These are phyloP conservation scores for Alliaria petiolata DNA, from an alignment of 345 rosid genomes.

Conservation along the genomic window DNA sequence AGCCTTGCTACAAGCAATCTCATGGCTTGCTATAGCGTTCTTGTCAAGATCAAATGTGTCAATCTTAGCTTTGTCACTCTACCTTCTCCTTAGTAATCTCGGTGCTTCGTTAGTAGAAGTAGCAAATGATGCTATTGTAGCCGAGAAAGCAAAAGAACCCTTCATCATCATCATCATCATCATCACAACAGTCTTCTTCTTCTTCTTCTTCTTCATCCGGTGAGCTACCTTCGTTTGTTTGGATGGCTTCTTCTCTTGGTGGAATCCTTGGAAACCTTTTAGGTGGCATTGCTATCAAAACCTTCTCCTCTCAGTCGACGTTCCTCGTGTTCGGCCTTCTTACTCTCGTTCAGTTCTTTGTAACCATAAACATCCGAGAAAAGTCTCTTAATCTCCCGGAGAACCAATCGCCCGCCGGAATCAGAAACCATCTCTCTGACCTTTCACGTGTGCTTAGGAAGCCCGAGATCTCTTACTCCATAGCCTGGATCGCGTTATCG, in stretches of 20 bases:
- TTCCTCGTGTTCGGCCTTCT: constrained; percentile 57
- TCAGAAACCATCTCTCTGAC: constrained; percentile 55
- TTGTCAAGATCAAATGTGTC: constrained; percentile 60
- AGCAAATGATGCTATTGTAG: constrained; percentile 94
- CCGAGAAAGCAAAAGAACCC: constrained; percentile 47
- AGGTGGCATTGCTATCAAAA: constrained; percentile 61
- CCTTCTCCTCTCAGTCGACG: constrained; percentile 43
- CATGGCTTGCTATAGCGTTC: constrained; percentile 72
- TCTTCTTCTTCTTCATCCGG: constrained; percentile 35
- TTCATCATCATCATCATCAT: background rate
- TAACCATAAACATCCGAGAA: constrained; percentile 55
- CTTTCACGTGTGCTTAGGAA: constrained; percentile 51
- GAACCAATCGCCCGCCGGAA: constrained; percentile 45
- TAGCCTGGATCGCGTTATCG: constrained; percentile 77
- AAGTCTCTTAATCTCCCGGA: constrained; percentile 60
- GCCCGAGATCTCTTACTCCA: constrained; percentile 61
- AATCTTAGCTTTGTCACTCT: constrained; percentile 42
- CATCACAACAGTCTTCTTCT: background rate
- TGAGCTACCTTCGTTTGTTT: constrained; percentile 80
- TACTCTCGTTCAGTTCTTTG: constrained; percentile 50
- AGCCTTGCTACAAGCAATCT: constrained; percentile 81
- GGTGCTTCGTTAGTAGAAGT: constrained; percentile 91
- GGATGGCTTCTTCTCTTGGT: constrained; percentile 78
- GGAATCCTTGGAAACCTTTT: constrained; percentile 84
- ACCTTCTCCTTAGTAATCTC: constrained; percentile 76